Conservation (phyloP, 805 yeast genomes). For the Candida sithepensis region DNA sequence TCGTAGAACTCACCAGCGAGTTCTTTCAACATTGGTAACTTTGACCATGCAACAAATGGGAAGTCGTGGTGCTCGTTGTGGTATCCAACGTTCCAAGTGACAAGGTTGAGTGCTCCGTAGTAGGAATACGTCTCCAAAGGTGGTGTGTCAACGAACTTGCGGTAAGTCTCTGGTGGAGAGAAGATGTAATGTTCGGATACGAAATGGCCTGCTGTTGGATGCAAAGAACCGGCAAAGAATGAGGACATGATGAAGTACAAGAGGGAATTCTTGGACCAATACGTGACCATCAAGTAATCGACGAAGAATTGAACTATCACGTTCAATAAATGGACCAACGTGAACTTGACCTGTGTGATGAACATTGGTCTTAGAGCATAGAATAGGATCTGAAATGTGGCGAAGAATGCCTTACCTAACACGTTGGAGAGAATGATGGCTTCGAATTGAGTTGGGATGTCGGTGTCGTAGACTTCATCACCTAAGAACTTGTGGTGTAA, state of each 20-base stretch:
- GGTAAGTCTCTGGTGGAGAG: conserved; percentile 43
- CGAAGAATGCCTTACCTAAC: conserved; percentile 86
- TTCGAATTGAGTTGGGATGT: conserved; percentile 78
- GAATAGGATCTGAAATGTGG: conserved; percentile 83
- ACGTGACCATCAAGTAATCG: conserved; percentile 53
- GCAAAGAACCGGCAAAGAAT: conserved; percentile 86
- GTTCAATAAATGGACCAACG: conserved; percentile 71
- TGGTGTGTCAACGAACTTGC: conserved; percentile 35
- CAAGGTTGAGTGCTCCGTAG: conserved; percentile 71
- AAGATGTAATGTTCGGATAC: conserved; percentile 90
- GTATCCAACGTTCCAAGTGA: conserved; percentile 92
- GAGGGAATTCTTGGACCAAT: conserved; percentile 63
- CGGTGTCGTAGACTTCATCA: conserved; percentile 79
- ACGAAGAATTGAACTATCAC: conserved; percentile 54
- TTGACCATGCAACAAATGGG: conserved; percentile 91
- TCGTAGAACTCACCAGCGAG: conserved; percentile 81
- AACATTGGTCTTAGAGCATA: conserved; percentile 91
- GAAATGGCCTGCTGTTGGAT: conserved; percentile 94
- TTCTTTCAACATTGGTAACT: conserved; percentile 56
- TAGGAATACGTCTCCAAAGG: conserved; percentile 86
- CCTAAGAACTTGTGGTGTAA: conserved; percentile 90
- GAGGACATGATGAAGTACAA: conserved; percentile 70
- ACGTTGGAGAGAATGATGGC: conserved; percentile 71
- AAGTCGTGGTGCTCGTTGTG: conserved; percentile 96
- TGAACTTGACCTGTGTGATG: conserved; percentile 69